Evolutionary conservation across 768 basidiomycete species (phyloP), one percentile per base, ranked within the genome.

Genomic region (Boletus sp.): DNA sequence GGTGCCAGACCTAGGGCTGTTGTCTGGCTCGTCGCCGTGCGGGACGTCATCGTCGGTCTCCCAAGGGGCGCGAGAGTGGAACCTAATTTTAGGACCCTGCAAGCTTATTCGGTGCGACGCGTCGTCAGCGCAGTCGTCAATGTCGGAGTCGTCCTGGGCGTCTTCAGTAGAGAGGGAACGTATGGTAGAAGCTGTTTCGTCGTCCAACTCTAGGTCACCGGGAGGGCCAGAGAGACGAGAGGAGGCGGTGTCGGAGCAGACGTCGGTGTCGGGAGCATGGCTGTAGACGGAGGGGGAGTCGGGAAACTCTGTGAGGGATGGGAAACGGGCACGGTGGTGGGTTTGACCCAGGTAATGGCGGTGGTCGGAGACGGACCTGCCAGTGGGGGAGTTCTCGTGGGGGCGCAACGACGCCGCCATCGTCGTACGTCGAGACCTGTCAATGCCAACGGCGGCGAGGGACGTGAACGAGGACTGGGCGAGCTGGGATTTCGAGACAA

Each of bases 11-110:
- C 70, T 64, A 54, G 68, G 57, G 46, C 66, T 69, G 24, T 75
- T 75, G 40, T 80, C 78, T 5, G 73, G 63, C 41, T 84, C 83
- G 33, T 78, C 82, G 64, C 79, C 80, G 32, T 76, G 70, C 3
- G 79, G 55, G 4, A 71, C 39, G 37, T 75, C 78, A 14, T 79
- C 83, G 48, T 83, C 87, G 37, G 79, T 72, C 72, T 92, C 90
- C 90, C 90, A 93, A 40, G 90, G 90, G 17, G 90, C 87, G 28
- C 81, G 86, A 59, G 87, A 89, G 71, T 90, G 88, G 67, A 90
- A 84, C 50, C 85, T 84, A 80, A 92, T 89, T 71, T 84, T 90
- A 32, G 90, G 90, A n/a, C 91, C 91, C 35, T 87, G 82, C 47
- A 86, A 74, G 64, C 87, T 90, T 71, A 91, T 82, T 52, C 85